Percentiles rank a stretch among this genome's conserved stretches.
Evolutionary conservation across 495 filamentous ascomycete species (phyloP).

Genomic region (Lasiosphaeria miniovina): DNA sequence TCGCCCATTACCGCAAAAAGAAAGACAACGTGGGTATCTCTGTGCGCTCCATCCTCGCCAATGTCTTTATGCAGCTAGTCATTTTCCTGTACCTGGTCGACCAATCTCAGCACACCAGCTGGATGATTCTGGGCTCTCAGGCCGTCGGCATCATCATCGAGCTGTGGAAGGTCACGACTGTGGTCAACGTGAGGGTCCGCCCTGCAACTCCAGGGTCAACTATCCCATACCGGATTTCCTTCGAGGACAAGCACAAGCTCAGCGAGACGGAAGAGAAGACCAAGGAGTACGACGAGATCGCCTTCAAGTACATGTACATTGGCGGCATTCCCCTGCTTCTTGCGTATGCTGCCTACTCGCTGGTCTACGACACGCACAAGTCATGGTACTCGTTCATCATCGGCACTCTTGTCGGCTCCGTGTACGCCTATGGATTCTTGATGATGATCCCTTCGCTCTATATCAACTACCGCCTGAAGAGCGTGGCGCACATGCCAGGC

Average conservation of each 20-base stretch:
- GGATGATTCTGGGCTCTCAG: constrained; percentile 97
- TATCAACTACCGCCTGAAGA: constrained; percentile 98
- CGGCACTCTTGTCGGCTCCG: constrained; percentile 87
- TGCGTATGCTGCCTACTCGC: constrained; percentile 85
- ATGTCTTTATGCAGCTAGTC: constrained; percentile 94
- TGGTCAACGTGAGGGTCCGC: constrained; percentile 84
- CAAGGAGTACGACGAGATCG: constrained; percentile 95
- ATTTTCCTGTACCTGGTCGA: constrained; percentile 99
- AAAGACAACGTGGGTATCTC: constrained; percentile 97
- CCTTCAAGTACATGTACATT: constrained; percentile 94
- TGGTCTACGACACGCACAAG: constrained; percentile 94
- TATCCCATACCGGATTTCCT: constrained; percentile 78
- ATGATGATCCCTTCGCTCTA: constrained; percentile 99
- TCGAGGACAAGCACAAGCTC: constrained; percentile 96
- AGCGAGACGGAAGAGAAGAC: constrained; percentile 95
- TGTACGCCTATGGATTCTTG: constrained; percentile 96
- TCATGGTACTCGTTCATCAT: constrained; percentile 94
- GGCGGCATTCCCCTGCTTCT: constrained; percentile 82
- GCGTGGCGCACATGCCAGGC: constrained; percentile 93
- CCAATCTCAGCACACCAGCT: constrained; percentile 94
- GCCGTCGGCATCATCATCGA: constrained; percentile 92
- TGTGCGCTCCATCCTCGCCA: constrained; percentile 91
- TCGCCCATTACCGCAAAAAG: constrained; percentile 98
- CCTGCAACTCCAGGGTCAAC: constrained; percentile 61
- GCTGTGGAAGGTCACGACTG: constrained; percentile 98